These are phyloP conservation scores for Collybiopsis luxurians DNA, from an alignment of 768 basidiomycete species.

Conservation along the genomic window DNA sequence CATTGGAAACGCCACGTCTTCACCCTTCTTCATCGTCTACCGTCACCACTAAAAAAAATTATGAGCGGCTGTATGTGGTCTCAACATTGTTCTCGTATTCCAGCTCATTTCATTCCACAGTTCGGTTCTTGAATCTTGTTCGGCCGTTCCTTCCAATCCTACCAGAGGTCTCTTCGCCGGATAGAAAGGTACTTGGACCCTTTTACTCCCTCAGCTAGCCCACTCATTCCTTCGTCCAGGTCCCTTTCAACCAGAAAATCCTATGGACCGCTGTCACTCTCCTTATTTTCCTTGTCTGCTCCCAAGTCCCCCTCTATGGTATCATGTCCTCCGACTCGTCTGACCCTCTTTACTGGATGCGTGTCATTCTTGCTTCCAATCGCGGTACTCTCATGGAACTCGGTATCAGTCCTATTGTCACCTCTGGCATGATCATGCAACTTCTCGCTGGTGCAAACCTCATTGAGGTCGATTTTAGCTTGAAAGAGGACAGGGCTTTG, in stretches of 20 bases:
- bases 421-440: conserved; percentile 99
- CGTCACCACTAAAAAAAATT: conserved; percentile 31
- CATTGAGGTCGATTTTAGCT: conserved; percentile 94
- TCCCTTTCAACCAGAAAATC: conserved; percentile 97
- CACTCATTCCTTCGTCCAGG: conserved; percentile 40
- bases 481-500: conserved; percentile 96
- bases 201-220: conserved; percentile 9
- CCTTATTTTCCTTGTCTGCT: conserved; percentile 99
- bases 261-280: conserved; percentile 99
- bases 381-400: conserved; percentile 99
- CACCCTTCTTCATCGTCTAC: conserved; percentile 16
- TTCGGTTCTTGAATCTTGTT: conserved; percentile 97
- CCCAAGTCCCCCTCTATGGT: conserved; percentile 97
- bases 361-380: conserved; percentile 98
- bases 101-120: conserved; percentile 35
- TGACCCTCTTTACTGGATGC: conserved; percentile 99
- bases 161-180: conserved; percentile 96
- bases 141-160: conserved; percentile 96
- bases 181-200: conserved; percentile 73
- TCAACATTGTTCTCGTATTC: not conserved
- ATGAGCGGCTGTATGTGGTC: conserved; percentile 78
- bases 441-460: conserved; percentile 96
- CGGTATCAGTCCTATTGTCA: conserved; percentile 96
- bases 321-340: conserved; percentile 99
- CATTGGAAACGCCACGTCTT: conserved; percentile 6